These are phyloP conservation scores for Aegilops tauschii DNA, from an alignment of 176 grass and related monocot species.

Conservation along the genomic window DNA sequence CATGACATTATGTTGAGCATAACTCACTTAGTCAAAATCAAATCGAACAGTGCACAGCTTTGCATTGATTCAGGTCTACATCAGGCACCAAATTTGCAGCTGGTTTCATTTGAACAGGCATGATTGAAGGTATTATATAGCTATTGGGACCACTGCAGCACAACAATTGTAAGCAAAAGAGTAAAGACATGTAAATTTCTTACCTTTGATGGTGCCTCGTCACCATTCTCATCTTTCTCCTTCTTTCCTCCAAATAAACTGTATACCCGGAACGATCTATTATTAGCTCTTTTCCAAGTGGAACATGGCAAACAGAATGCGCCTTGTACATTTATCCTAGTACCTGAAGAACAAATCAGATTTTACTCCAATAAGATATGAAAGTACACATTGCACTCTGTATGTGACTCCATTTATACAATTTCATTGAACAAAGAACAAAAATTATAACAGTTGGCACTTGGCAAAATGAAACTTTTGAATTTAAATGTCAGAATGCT, in stretches of 20 bases:
- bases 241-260: slow-evolving; percentile 98
- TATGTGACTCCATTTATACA: neutral
- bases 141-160: neutral
- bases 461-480: neutral
- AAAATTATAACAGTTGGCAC: neutral
- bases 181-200: slow-evolving; percentile 23
- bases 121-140: neutral
- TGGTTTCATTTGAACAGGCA: slow-evolving; percentile 9
- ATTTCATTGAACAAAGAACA: slow-evolving; percentile 12
- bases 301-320: slow-evolving; percentile 47
- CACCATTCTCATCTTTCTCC: slow-evolving; percentile 74
- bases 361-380: neutral
- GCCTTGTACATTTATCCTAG: slow-evolving; percentile 34
- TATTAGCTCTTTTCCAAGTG: slow-evolving; percentile 42
- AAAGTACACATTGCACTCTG: neutral
- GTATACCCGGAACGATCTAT: slow-evolving; percentile 67
- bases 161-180: slow-evolving; percentile 5
- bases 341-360: slow-evolving; percentile 58
- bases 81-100: neutral
- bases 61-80: neutral
- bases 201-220: slow-evolving; percentile 79
- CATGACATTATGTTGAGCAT: neutral
- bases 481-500: neutral
- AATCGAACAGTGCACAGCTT: neutral
- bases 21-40: neutral